phyloP scores from a whole-genome alignment of 2,329 filamentous ascomycete genomes.

The Stachybotrys elegans region DNA sequence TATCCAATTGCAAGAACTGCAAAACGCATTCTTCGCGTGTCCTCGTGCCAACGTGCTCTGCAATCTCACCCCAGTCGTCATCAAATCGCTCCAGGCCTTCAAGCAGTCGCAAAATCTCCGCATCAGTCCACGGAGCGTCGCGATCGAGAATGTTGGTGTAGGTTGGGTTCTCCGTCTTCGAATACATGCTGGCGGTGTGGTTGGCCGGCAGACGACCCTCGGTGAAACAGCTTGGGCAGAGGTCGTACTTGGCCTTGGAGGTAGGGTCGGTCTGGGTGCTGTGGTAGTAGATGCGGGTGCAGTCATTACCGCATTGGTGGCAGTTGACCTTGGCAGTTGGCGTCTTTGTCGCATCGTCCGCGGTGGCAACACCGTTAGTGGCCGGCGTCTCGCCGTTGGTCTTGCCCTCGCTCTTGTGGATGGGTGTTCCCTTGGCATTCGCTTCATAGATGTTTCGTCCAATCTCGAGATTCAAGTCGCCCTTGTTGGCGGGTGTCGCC shows the following conservation, averaged over 20 bases:
- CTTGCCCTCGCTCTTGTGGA: conserved; percentile 66
- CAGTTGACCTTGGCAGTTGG: conserved; percentile 71
- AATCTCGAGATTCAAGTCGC: conserved; percentile 85
- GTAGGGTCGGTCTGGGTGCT: conserved; percentile 51
- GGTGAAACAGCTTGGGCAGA: conserved; percentile 87
- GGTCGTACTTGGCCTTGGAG: conserved; percentile 70
- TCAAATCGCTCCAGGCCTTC: conserved; percentile 91
- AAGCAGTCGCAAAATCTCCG: conserved; percentile 81
- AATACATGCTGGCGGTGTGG: conserved; percentile 74
- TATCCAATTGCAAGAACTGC: conserved; percentile 93
- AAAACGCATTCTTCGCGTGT: conserved; percentile 94
- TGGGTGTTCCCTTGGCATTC: conserved; percentile 69
- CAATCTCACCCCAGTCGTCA: conserved; percentile 91
- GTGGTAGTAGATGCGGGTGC: conserved; percentile 61
- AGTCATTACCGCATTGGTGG: conserved; percentile 88
- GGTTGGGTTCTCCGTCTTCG: conserved; percentile 81
- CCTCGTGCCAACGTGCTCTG: conserved; percentile 85
- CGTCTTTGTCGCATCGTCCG: conserved; percentile 60
- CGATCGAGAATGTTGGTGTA: conserved; percentile 76
- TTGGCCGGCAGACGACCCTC: conserved; percentile 79
- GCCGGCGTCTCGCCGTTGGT: conserved; percentile 68
- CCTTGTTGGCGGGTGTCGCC: conserved; percentile 62
- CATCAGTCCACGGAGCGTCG: conserved; percentile 86
- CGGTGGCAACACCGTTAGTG: conserved; percentile 58
- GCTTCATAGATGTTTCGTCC: conserved; percentile 94